Evolutionary conservation across 768 basidiomycete genomes (phyloP), one percentile per base, ranked within the genome.

Genomic region (Tephrocybe sp.): DNA sequence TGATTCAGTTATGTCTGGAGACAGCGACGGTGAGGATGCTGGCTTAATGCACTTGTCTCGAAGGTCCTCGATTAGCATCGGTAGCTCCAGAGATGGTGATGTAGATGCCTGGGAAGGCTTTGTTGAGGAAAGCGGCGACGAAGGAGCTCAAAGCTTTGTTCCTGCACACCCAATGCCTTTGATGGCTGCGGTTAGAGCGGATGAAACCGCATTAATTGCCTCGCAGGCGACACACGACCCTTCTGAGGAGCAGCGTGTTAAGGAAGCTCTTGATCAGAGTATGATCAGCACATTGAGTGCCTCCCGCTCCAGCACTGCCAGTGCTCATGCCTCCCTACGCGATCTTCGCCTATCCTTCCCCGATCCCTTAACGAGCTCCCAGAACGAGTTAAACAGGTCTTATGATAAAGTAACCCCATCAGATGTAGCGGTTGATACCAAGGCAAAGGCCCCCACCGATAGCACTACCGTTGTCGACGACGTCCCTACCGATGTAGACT

Each of bases 261-360:
- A 80, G 59, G 85, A 83, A 59, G 88, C 80, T 17, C 77, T 91
- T 51, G 86, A 91, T 66, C 88, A 91, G 69, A 91, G 88, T 70
- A 79, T 90, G 71, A 76, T 87, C 62, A 85, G 88, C 67, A 91
- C 88, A 13, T 75, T 91, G 54, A 85, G 80, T 68, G 76, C 82
- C 43, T 89, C 88, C 49, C 83, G 87, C 58, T 80, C 86, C 14
- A 82, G 80, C 50, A 66, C 72, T 17, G 74, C 79, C 44, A 79
- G 82, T 52, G 66, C 77, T 49, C 84, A 84, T 52, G 76, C 62
- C 48, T 81, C 84, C n/a, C 69, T 83, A 44, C 84, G 84, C 66
- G 87, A 89, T 70, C 77, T 91, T 54, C 80, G 85, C 58, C 67
- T 91, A 51, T 90, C 89, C 31, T 92, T 92, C 70, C 89, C 89